Conservation (phyloP, 208 protist species). For the Trypanosoma melophagium region DNA sequence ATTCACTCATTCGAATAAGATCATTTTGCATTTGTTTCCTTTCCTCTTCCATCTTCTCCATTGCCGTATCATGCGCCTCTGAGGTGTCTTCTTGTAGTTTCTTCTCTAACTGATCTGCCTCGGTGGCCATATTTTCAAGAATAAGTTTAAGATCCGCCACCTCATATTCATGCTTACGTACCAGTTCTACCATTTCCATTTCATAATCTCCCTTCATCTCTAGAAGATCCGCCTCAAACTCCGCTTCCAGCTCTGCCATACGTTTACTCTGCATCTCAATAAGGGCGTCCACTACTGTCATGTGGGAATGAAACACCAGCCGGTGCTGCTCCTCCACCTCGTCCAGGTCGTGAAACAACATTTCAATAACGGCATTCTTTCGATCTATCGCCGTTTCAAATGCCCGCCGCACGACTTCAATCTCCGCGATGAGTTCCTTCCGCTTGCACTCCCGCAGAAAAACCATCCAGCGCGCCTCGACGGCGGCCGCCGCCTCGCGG, state of each 20-base stretch:
- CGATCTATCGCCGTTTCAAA: conserved; percentile 92
- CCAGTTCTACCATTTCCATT: conserved; percentile 84
- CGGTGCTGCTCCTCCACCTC: conserved; percentile 94
- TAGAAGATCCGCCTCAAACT: conserved; percentile 91
- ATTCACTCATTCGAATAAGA: conserved; percentile 65
- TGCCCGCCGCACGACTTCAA: conserved; percentile 87
- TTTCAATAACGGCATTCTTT: conserved; percentile 91
- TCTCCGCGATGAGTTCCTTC: conserved; percentile 86
- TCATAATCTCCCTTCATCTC: conserved; percentile 93
- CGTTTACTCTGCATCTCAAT: conserved; percentile 87
- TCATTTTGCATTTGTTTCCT: conserved; percentile 89
- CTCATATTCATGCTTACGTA: conserved; percentile 77
- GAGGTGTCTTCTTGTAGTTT: conserved; percentile 84
- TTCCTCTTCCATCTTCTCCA: conserved; percentile 91
- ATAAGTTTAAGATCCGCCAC: conserved; percentile 86
- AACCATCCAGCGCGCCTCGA: conserved; percentile 88
- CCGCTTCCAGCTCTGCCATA: conserved; percentile 75
- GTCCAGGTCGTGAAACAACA: conserved; percentile 87
- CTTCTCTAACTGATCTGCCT: conserved; percentile 88
- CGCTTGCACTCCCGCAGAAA: conserved; percentile 93
- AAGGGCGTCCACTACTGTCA: conserved; percentile 89
- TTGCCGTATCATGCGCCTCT: conserved; percentile 86
- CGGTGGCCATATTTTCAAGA: conserved; percentile 86
- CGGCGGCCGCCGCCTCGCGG: conserved; percentile 34
- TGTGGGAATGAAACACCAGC: conserved; percentile 88